Percentiles rank a stretch among this genome's conserved stretches.
These are phyloP conservation scores for Trametes punicea DNA, from an alignment of 768 basidiomycete genomes.

Conservation along the genomic window DNA sequence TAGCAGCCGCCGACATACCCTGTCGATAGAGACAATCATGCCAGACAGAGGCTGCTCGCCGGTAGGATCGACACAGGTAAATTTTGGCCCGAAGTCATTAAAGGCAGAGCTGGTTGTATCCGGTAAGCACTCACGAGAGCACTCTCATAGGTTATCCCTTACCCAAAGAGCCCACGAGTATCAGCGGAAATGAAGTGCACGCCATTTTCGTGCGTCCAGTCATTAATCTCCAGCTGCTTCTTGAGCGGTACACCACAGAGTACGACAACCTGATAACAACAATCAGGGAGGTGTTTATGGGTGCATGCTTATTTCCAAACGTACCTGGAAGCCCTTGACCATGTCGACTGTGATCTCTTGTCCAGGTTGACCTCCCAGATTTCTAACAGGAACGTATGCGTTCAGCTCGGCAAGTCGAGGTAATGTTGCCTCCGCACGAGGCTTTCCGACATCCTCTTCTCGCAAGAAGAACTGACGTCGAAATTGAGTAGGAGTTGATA, in stretches of 20 bases:
- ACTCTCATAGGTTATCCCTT: conserved; percentile 21
- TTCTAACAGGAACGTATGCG: conserved; percentile 89
- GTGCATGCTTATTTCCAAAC: background rate
- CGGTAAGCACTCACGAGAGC: background rate
- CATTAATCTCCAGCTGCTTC: conserved; percentile 93
- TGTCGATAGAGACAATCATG: conserved; percentile 93
- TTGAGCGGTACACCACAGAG: conserved; percentile 72
- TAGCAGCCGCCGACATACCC: conserved; percentile 42
- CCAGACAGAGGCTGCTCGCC: conserved; percentile 91
- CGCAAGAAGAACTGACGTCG: conserved; percentile 90
- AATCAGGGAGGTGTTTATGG: conserved; percentile 6
- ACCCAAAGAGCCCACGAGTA: conserved; percentile 95
- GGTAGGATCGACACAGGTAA: conserved; percentile 96
- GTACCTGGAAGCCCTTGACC: conserved; percentile 87
- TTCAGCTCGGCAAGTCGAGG: conserved; percentile 94
- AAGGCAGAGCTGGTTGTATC: conserved; percentile 70
- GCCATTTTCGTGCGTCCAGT: conserved; percentile 87
- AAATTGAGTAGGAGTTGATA: background rate
- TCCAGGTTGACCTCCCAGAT: conserved; percentile 75
- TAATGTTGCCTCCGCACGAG: conserved; percentile 80
- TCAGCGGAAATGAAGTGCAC: conserved; percentile 91
- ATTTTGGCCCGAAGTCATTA: conserved; percentile 94
- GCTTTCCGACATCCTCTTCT: conserved; percentile 79
- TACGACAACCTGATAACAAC: conserved; percentile 68
- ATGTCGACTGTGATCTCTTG: conserved; percentile 77